Evolutionary conservation across 139 green algal genomes (phyloP).

Genomic region (Eudorina sp.): DNA sequence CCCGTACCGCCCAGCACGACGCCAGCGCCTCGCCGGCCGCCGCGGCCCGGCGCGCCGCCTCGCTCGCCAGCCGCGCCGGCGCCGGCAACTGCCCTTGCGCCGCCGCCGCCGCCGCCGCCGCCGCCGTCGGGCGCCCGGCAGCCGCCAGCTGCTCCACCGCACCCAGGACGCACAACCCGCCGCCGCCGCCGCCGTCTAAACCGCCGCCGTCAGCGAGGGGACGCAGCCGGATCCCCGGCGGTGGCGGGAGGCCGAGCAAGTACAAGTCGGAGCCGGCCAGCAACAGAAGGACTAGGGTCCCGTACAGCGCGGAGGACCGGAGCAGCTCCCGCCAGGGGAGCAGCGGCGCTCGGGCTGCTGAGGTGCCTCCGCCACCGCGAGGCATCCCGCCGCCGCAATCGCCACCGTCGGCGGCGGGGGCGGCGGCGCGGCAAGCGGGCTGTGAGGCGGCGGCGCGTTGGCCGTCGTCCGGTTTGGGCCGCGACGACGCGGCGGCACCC

Average conservation of each 20-base stretch:
- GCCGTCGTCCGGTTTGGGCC: no score
- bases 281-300: constrained; percentile 6
- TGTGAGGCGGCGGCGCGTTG: no score
- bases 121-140: not conserved
- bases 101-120: not conserved
- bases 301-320: not conserved
- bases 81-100: no score
- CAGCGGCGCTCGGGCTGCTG: not conserved
- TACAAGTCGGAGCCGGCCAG: constrained; percentile 45
- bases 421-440: not conserved
- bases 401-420: not conserved
- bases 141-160: not conserved
- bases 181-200: not conserved
- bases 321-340: not conserved
- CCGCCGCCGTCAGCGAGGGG: not conserved
- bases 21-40: not conserved
- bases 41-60: not conserved
- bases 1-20: constrained; percentile 50
- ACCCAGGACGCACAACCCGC: not conserved
- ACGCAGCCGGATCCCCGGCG: not conserved
- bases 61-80: not conserved
- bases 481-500: no score
- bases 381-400: no score
- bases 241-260: constrained; percentile 3
- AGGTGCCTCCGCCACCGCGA: not conserved